Percentiles rank a stretch among this genome's conserved stretches.
Conservation (phyloP, 1,139 yeast species). For the Blastobotrys indianensis region DNA sequence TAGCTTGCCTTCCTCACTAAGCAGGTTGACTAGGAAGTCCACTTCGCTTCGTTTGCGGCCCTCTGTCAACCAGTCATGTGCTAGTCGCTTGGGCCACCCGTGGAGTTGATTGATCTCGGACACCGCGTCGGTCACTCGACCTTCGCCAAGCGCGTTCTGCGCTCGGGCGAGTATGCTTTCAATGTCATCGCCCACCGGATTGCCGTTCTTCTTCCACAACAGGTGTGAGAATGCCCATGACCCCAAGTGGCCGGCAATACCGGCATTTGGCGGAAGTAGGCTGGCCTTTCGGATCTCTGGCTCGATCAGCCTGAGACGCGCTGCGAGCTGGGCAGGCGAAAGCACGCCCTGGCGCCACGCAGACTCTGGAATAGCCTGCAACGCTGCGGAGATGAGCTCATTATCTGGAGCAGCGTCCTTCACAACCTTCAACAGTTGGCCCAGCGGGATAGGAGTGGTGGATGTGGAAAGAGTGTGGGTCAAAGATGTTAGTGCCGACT, state of each 20-base stretch:
- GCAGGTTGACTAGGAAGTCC: slow-evolving; percentile 65
- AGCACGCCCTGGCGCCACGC: slow-evolving; percentile 54
- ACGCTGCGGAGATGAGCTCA: slow-evolving; percentile 42
- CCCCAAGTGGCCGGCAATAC: slow-evolving; percentile 83
- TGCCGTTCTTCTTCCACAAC: slow-evolving; percentile 58
- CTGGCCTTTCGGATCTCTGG: slow-evolving; percentile 90
- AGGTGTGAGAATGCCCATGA: slow-evolving; percentile 73
- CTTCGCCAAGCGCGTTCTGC: slow-evolving; percentile 65
- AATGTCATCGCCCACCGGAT: slow-evolving; percentile 73
- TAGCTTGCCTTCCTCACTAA: slow-evolving; percentile 47
- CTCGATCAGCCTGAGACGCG: slow-evolving; percentile 69
- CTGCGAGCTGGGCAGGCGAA: slow-evolving; percentile 43
- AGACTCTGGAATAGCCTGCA: slow-evolving; percentile 43
- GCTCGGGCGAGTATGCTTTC: slow-evolving; percentile 89
- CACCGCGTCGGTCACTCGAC: slow-evolving; percentile 80
- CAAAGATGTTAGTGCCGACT: slow-evolving; percentile 51
- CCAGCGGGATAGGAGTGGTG: slow-evolving; percentile 34
- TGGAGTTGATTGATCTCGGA: slow-evolving; percentile 85
- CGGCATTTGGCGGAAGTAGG: slow-evolving; percentile 89
- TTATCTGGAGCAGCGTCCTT: slow-evolving; percentile 43
- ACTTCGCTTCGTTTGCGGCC: slow-evolving; percentile 86
- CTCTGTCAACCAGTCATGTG: slow-evolving; percentile 85
- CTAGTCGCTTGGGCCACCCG: slow-evolving; percentile 90
- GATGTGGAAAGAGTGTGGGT: slow-evolving; percentile 41
- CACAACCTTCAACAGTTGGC: slow-evolving; percentile 34